phyloP scores from a whole-genome alignment of 1,284 basidiomycete genomes.

The Leccinum pachyderme region DNA sequence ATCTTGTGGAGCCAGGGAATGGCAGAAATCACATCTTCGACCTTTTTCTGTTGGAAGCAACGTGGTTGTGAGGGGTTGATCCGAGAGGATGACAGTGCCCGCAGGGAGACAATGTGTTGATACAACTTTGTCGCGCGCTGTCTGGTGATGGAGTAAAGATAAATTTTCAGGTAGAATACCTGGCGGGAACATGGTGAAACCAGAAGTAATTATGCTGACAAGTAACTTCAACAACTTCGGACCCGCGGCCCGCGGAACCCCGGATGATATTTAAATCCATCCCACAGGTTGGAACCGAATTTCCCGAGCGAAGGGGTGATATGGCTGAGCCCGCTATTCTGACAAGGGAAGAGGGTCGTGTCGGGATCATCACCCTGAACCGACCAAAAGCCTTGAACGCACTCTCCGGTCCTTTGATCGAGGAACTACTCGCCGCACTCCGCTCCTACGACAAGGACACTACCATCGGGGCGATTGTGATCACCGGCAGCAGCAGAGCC shows the following conservation, averaged over 20 bases:
- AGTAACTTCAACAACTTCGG: neutral
- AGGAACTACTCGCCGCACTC: constrained; percentile 46
- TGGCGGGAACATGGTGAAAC: neutral
- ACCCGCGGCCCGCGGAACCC: neutral
- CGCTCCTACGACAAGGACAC: constrained; percentile 45
- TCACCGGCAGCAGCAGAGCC: constrained; percentile 58
- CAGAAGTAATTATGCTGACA: neutral
- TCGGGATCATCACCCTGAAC: constrained; percentile 45
- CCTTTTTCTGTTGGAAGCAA: constrained; percentile 58
- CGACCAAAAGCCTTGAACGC: constrained; percentile 67
- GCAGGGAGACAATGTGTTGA: constrained; percentile 38
- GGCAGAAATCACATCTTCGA: constrained; percentile 63
- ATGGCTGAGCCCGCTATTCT: constrained; percentile 26
- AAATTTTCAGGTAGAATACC: constrained; percentile 16
- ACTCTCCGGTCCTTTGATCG: constrained; percentile 49
- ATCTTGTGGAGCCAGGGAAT: constrained; percentile 30
- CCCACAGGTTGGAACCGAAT: neutral
- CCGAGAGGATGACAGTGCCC: constrained; percentile 48
- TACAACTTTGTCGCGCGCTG: constrained; percentile 50
- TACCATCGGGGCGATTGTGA: constrained; percentile 51
- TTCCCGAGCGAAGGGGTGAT: neutral
- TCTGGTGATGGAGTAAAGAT: constrained; percentile 42
- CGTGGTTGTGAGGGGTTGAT: constrained; percentile 44
- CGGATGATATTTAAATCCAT: neutral
- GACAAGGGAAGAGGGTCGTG: constrained; percentile 17